phyloP scores from a whole-genome alignment of 441 rosid genomes.

The Populus hybrid region DNA sequence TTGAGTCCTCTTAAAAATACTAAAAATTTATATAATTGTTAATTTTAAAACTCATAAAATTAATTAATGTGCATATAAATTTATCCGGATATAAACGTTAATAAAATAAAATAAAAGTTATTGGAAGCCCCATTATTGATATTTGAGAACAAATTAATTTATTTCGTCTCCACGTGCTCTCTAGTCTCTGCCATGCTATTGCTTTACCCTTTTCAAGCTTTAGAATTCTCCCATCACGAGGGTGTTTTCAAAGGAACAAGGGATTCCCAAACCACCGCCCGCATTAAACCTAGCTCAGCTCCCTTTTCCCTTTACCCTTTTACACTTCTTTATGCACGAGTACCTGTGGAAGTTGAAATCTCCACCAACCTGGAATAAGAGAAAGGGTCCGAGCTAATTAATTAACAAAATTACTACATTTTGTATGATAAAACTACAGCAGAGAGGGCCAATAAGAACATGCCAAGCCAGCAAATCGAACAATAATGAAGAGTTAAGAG shows the following conservation, averaged over 20 bases:
- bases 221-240: background rate
- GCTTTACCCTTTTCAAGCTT: too few relatives aligned
- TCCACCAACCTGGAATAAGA: background rate
- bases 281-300: background rate
- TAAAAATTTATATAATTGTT: accelerated
- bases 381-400: background rate
- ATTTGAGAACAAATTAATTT: too few relatives aligned
- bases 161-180: too few relatives aligned
- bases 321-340: background rate
- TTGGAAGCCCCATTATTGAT: too few relatives aligned
- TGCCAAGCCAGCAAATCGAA: slow-evolving; percentile 2
- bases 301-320: background rate
- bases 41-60: accelerated
- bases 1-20: too few relatives aligned
- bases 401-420: background rate
- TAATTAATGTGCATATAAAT: accelerated
- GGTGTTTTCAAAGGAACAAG: too few relatives aligned
- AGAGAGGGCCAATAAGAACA: background rate
- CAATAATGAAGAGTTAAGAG: background rate
- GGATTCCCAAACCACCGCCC: background rate
- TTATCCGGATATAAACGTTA: accelerated
- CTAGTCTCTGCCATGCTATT: too few relatives aligned
- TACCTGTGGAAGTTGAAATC: background rate
- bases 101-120: too few relatives aligned
- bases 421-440: background rate